Percentiles rank a stretch among this genome's conserved stretches.
Conservation (phyloP, 768 basidiomycete species). For the Inosperma sp. region DNA sequence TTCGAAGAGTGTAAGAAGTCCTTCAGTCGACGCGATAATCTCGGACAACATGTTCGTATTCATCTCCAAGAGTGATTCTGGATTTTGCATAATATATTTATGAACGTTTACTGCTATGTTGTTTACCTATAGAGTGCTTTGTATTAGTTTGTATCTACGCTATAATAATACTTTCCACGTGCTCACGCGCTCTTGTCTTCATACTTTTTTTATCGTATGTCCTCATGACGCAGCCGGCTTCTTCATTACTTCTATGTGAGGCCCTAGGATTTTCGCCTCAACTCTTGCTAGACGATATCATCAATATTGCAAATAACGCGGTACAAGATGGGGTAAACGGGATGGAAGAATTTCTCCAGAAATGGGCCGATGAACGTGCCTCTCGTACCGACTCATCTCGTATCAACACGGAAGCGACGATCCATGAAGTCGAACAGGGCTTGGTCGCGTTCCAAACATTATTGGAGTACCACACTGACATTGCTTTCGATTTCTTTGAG, state of each 20-base stretch:
- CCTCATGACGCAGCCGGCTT: constrained; percentile 16
- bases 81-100: too few species aligned
- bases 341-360: constrained; percentile 70
- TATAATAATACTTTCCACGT: too few species aligned
- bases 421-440: constrained; percentile 72
- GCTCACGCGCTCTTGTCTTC: too few species aligned
- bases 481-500: constrained; percentile 90
- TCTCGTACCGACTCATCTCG: constrained; percentile 30
- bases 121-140: too few species aligned
- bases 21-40: constrained; percentile 74
- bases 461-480: constrained; percentile 81
- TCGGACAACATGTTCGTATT: constrained; percentile 67
- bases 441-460: constrained; percentile 84
- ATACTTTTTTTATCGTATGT: too few species aligned
- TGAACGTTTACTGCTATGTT: too few species aligned
- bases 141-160: too few species aligned
- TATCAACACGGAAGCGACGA: constrained; percentile 45
- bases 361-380: constrained; percentile 67
- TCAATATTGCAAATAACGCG: constrained; percentile 76
- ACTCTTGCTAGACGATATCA: constrained; percentile 79
- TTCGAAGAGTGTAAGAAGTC: constrained; percentile 61
- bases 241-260: constrained; percentile 59
- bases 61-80: constrained; percentile 39
- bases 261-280: constrained; percentile 83
- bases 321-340: constrained; percentile 75